Conservation (phyloP, 2,329 filamentous ascomycete genomes). For the Coniochaeta prunicola region DNA sequence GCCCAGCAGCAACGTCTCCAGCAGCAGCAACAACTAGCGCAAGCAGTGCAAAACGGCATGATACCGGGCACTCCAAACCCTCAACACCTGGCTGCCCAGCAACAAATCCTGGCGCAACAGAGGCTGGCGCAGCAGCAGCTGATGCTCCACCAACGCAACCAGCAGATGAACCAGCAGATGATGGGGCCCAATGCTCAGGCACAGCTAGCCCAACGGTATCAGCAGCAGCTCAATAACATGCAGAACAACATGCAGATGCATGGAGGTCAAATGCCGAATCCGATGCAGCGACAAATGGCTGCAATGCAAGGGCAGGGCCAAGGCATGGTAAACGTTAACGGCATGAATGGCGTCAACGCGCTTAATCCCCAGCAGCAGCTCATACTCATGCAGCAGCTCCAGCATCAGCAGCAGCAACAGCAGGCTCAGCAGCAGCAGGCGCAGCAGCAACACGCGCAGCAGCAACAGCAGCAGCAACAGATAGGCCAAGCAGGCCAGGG, state of each 20-base stretch:
- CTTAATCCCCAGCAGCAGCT: constrained; percentile 23
- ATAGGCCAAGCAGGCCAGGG: constrained; percentile 9
- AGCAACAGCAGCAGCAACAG: constrained; percentile 10
- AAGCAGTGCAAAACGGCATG: constrained; percentile 30
- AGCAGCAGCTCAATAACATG: constrained; percentile 34
- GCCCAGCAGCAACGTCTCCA: constrained; percentile 40
- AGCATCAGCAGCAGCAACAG: constrained; percentile 12
- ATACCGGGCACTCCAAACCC: constrained; percentile 29
- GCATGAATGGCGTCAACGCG: constrained; percentile 14
- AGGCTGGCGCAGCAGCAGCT: constrained; percentile 27
- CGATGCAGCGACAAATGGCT: constrained; percentile 27
- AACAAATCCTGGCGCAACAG: constrained; percentile 23
- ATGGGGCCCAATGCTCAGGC: constrained; percentile 19
- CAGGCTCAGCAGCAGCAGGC: constrained; percentile 9
- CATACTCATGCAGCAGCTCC: constrained; percentile 28
- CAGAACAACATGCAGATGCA: constrained; percentile 21
- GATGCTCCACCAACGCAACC: constrained; percentile 24
- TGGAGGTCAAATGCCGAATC: constrained; percentile 27
- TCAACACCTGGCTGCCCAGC: constrained; percentile 22
- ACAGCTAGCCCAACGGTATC: constrained; percentile 36
- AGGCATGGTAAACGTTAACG: constrained; percentile 33
- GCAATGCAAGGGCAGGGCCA: constrained; percentile 19
- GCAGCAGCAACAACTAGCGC: constrained; percentile 30
- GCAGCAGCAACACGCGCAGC: constrained; percentile 11
- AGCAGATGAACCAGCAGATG: constrained; percentile 26